Base-by-base conservation (phyloP, 371 early-diverging fungal genomes). In the Haplosporangium sp. region DNA sequence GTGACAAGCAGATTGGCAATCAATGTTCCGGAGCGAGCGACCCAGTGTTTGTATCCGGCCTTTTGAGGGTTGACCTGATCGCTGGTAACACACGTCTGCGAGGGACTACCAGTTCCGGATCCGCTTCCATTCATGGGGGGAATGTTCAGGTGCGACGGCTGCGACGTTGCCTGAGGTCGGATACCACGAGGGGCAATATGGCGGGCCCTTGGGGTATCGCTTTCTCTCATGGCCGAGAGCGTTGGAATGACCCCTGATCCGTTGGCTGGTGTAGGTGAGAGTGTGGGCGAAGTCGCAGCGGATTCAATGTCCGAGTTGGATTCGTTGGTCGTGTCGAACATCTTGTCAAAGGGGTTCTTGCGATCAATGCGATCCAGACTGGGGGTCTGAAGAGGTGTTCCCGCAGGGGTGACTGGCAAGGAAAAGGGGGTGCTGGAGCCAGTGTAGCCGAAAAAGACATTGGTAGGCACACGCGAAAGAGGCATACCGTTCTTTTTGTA, bases 21-120 rank as follows among this genome's bases (percentile, higher is more conserved):
- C 59, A 97, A 86, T 37, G 93, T 95, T 37, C 96, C 98, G n/a
- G 94, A 89, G 48, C 94, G 82, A 23, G 95, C 95, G 37, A 92
- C 89, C 96, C 97, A 96, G 67, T 92, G 92, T 68, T 92, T 90
- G 76, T 95, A 95, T 37, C 86, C 88, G 21, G 70, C 80, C 79
- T 77, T 74, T 36, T 79, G 64, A 46, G 73, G 79, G 51, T 80
- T 74, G 52, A 71, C 79, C 58, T 74, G 76, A 59, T 71, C 73
- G 51, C 46, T 64, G 18, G 67, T 71, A 40, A 73, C 76, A 46
- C 67, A 74, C 48, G 46, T 66, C 58, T 80, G 69, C 12, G 69
- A 21, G 23, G 59, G 47, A 9, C 53, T 59, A 9, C 42, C 67
- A 13, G 43, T 12, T 12, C 65, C 48, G 8, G 54, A 55, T 18